These are phyloP conservation scores for Teunomyces tritomae DNA, from an alignment of 805 yeast genomes.

Conservation along the genomic window DNA sequence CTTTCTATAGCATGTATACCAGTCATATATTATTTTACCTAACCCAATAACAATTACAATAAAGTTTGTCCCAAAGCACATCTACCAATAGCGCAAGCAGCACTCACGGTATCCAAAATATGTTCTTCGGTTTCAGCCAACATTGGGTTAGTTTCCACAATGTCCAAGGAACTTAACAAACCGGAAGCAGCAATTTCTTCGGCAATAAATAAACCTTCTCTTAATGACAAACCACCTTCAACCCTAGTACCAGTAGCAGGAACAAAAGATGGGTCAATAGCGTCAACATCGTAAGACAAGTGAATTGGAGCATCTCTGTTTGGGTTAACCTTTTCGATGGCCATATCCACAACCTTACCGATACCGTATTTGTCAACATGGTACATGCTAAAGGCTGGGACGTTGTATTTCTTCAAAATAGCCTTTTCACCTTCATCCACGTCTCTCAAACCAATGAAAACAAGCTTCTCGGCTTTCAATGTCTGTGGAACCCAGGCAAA, in stretches of 20 bases:
- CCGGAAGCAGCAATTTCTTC: constrained; percentile 93
- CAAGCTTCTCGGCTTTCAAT: constrained; percentile 68
- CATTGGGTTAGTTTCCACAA: constrained; percentile 91
- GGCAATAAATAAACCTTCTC: constrained; percentile 91
- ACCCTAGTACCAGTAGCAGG: constrained; percentile 99
- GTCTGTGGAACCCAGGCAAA: constrained; percentile 77
- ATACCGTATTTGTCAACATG: constrained; percentile 94
- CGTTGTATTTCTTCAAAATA: constrained; percentile 65
- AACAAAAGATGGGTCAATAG: constrained; percentile 89
- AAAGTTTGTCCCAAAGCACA: constrained; percentile 94
- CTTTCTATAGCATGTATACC: neutral
- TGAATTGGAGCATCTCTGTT: constrained; percentile 70
- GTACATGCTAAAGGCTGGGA: constrained; percentile 90
- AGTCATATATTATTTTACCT: neutral
- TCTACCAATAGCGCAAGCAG: constrained; percentile 87
- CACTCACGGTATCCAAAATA: constrained; percentile 78
- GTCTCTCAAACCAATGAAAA: constrained; percentile 92
- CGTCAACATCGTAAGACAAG: constrained; percentile 93
- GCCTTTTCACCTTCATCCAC: constrained; percentile 83
- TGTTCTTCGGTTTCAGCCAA: constrained; percentile 76
- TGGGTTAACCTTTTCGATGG: constrained; percentile 75
- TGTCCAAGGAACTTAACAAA: constrained; percentile 80
- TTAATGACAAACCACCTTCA: constrained; percentile 88
- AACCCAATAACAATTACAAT: constrained; percentile 33
- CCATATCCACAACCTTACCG: constrained; percentile 88